Percentiles rank a stretch among this genome's conserved stretches.
phyloP scores from a whole-genome alignment of 768 basidiomycete species.

The Cystobasidium ongulense region DNA sequence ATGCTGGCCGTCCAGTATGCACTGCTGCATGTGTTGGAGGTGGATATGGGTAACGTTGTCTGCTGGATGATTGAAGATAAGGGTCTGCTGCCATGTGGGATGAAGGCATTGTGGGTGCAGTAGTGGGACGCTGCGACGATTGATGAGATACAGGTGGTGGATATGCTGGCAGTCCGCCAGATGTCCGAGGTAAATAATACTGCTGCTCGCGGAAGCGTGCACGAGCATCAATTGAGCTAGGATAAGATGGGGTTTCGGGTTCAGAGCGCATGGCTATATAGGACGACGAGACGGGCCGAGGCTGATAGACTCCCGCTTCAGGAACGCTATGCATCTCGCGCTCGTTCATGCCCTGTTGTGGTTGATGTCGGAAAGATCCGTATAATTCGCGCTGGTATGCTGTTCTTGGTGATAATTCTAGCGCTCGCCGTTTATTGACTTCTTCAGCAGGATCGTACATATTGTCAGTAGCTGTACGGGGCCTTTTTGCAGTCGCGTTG shows the following conservation, averaged over 20 bases:
- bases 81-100: not conserved
- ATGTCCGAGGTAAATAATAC: not conserved
- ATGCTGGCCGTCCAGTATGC: not conserved
- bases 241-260: not conserved
- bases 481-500: not conserved
- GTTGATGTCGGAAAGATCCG: not conserved
- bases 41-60: not conserved
- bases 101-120: not conserved
- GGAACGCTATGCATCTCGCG: not conserved
- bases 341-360: not conserved
- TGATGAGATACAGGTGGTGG: not conserved
- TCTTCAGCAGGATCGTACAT: not conserved
- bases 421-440: not conserved
- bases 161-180: not conserved
- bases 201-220: conserved; percentile 1
- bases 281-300: not conserved
- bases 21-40: not conserved
- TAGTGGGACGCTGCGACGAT: not conserved
- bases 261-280: not conserved
- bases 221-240: conserved; percentile 3
- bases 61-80: not conserved
- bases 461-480: not conserved
- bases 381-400: not conserved
- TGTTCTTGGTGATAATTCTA: not conserved
- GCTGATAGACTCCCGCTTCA: not conserved